A percentile compares a stretch with the other conserved stretches of the same genome.
These are phyloP conservation scores for Yarrowia keelungensis DNA, from an alignment of 805 yeast genomes.

Conservation along the genomic window DNA sequence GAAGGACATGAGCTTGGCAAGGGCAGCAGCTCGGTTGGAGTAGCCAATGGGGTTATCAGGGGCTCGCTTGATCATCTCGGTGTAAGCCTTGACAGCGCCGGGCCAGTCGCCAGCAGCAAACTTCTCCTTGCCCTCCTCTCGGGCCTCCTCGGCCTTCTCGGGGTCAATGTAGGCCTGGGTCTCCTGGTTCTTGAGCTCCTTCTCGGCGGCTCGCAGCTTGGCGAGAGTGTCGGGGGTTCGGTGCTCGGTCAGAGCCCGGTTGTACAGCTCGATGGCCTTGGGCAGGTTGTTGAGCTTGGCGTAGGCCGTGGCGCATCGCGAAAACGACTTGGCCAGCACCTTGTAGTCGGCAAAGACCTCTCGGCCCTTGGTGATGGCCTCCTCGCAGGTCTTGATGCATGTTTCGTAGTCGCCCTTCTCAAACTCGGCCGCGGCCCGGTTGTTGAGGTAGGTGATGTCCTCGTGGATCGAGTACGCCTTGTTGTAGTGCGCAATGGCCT, in stretches of 20 bases:
- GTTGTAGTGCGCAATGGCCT: conserved; percentile 85
- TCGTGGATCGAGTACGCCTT: conserved; percentile 81
- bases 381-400: conserved; percentile 79
- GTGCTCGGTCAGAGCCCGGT: conserved; percentile 94
- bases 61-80: conserved; percentile 96
- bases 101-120: conserved; percentile 97
- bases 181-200: conserved; percentile 79
- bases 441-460: conserved; percentile 93
- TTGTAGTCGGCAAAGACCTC: conserved; percentile 91
- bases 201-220: conserved; percentile 87
- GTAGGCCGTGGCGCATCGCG: conserved; percentile 86
- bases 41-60: conserved; percentile 97
- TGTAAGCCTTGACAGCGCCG: conserved; percentile 88
- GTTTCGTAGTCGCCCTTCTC: conserved; percentile 92
- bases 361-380: conserved; percentile 89
- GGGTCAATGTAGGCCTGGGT: conserved; percentile 83
- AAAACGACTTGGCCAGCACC: conserved; percentile 88
- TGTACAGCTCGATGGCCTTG: conserved; percentile 78
- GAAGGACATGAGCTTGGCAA: conserved; percentile 92
- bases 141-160: conserved; percentile 92
- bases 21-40: conserved; percentile 97
- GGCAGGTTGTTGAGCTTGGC: conserved; percentile 74
- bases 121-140: conserved; percentile 86
- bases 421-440: conserved; percentile 96
- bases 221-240: conserved; percentile 92